Base-by-base conservation (phyloP, 2,329 filamentous ascomycete species). In the Aaosphaeria arxii region DNA sequence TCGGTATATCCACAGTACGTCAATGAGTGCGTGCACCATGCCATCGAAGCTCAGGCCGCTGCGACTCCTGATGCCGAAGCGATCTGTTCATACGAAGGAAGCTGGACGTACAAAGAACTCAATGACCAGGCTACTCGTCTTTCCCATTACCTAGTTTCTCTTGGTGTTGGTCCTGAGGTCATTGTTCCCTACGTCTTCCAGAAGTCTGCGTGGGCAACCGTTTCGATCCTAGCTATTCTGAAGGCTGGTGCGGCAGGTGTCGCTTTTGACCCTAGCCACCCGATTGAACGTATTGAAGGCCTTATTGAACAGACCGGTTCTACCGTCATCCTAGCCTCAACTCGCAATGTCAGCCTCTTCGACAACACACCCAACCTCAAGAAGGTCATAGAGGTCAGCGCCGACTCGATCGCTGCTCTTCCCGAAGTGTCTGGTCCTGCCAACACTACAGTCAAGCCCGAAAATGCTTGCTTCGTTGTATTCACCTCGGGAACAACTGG, bases 201-300 rank as follows among this genome's bases (percentile, higher is more conserved):
- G 7, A 66, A 66, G 40, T 59, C 56, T 0, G 46, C 30, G 7
- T 57, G 53, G 50, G 50, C 51, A 5, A 41, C 57, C 3, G 61
- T 74, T 13, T 63, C 72, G n/a, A 70, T 75, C 28, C 54, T 76
- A 5, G 73, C 64, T 30, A 65, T 64, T 7, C 53, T 76, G 41
- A 75, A 75, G 46, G 67, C 71, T 17, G 73, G 73, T 1, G 68
- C 60, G 32, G 69, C 67, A 11, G 31, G 46, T 33, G 41, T 47
- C 2, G 29, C 41, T 71, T 40, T 63, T 68, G 33, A 67, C 73
- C n/a, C 56, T 73, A 30, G 71, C 63, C 39, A 66, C 49, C 41
- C 41, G 17, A 45, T 62, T 61, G 40, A 66, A 65, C 2, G 56
- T 11, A 44, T 50, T 29, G 41, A 53, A 35, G 72, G 72, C 46